Evolutionary conservation across 1,139 yeast species (phyloP).

Genomic region (Suzukiozyma palmioleophila): DNA sequence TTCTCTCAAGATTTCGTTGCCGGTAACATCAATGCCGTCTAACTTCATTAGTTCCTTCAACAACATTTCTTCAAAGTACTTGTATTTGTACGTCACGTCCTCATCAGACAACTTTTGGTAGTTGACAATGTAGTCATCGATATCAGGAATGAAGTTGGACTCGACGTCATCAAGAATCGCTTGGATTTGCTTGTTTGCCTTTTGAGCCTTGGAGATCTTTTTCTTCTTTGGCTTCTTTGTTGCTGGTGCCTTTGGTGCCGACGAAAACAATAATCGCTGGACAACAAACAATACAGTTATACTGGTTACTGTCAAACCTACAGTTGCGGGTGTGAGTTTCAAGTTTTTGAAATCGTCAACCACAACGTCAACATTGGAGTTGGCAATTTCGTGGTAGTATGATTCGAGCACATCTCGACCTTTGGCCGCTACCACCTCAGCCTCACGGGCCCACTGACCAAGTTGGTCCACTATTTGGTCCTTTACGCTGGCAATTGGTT

Average conservation of each 20-base stretch:
- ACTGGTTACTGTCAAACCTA: conserved; percentile 30
- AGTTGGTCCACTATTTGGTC: background rate
- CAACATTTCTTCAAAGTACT: conserved; percentile 62
- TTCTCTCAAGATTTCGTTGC: conserved; percentile 48
- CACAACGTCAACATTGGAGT: conserved; percentile 18
- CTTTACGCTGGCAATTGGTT: background rate
- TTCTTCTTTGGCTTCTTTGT: conserved; percentile 26
- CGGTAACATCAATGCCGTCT: conserved; percentile 57
- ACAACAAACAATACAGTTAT: conserved; percentile 22
- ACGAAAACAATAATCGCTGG: conserved; percentile 15
- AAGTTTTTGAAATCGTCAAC: conserved; percentile 27
- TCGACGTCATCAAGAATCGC: conserved; percentile 40
- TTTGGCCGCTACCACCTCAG: background rate
- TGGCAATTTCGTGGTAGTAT: background rate
- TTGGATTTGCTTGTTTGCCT: conserved; percentile 39
- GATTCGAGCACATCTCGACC: background rate
- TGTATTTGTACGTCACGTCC: conserved; percentile 47
- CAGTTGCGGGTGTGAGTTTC: conserved; percentile 32
- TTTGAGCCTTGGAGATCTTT: conserved; percentile 40
- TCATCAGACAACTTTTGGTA: conserved; percentile 30
- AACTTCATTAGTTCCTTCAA: conserved; percentile 61
- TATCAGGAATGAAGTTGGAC: conserved; percentile 39
- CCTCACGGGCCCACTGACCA: background rate
- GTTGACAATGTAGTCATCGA: conserved; percentile 36
- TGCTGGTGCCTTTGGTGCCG: conserved; percentile 5